Conservation (phyloP, 2,329 filamentous ascomycete genomes). For the Lasiodiplodia gonubiensis region DNA sequence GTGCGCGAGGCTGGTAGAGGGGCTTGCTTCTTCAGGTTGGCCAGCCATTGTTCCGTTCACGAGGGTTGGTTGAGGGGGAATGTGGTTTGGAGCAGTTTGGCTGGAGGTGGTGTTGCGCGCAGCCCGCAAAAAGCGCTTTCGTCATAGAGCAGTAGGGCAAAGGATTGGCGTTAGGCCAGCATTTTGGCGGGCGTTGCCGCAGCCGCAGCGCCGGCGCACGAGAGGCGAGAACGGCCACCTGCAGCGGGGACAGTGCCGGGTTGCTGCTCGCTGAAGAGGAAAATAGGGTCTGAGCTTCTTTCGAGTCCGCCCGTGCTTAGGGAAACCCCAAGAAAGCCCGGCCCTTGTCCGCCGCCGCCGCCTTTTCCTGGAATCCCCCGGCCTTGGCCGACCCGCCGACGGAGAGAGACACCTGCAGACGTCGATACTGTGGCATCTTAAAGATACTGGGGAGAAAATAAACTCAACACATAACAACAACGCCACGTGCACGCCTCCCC, state of each 20-base stretch:
- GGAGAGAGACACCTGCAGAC: neutral
- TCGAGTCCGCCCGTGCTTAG: neutral
- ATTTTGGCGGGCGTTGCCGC: conserved; percentile 13
- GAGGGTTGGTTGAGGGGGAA: neutral
- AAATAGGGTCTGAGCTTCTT: conserved; percentile 3
- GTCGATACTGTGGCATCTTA: neutral
- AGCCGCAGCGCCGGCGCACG: neutral
- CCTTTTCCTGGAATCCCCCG: neutral
- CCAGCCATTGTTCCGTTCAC: conserved; percentile 44
- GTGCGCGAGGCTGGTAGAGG: conserved; percentile 50
- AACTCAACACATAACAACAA: neutral
- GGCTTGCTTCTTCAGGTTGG: conserved; percentile 43
- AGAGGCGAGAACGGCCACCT: conserved; percentile 10
- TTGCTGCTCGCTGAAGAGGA: neutral
- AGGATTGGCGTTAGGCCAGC: neutral
- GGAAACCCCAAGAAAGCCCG: neutral
- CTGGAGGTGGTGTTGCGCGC: neutral
- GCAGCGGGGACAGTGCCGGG: conserved; percentile 8
- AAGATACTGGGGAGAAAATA: neutral
- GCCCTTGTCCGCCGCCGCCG: neutral
- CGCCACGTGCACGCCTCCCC: neutral
- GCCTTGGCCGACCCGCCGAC: neutral
- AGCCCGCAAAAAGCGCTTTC: neutral
- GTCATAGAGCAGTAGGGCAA: conserved; percentile 18
- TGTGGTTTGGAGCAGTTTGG: neutral